A percentile compares a stretch with the other conserved stretches of the same genome.
Conservation (phyloP, 257 asterid genomes). For the Lithospermum erythrorhizon region DNA sequence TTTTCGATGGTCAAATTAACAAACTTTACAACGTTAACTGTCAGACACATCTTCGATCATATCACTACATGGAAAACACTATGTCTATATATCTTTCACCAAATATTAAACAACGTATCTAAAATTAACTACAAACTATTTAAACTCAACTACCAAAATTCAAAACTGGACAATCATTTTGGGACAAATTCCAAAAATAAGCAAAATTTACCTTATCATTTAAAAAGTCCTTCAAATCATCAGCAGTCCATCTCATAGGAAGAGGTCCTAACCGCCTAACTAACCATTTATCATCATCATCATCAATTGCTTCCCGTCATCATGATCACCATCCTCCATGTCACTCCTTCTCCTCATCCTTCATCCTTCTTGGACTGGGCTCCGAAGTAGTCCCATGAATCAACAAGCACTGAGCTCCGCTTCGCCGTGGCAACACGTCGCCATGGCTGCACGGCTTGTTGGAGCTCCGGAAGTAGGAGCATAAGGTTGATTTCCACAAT, state of each 20-base stretch:
- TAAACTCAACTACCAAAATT: too few species aligned
- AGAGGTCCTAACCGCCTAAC: slow-evolving; percentile 69
- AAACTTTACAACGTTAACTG: too few species aligned
- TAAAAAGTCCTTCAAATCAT: slow-evolving; percentile 58
- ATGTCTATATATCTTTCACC: too few species aligned
- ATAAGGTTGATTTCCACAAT: slow-evolving; percentile 73
- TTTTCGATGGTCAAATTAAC: too few species aligned
- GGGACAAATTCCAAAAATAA: neutral
- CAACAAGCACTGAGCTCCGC: slow-evolving; percentile 70
- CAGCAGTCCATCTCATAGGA: slow-evolving; percentile 84
- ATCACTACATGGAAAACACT: too few species aligned
- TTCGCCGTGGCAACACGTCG: slow-evolving; percentile 84
- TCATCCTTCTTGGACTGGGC: slow-evolving; percentile 49
- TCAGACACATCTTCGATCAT: too few species aligned
- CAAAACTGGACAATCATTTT: too few species aligned
- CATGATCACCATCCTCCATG: slow-evolving; percentile 36
- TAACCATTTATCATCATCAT: slow-evolving; percentile 11
- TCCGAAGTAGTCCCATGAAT: slow-evolving; percentile 95
- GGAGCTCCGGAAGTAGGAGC: slow-evolving; percentile 71
- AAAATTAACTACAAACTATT: too few species aligned
- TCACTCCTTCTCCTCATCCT: slow-evolving; percentile 6
- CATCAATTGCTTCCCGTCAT: slow-evolving; percentile 1
- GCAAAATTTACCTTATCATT: slow-evolving; percentile 34
- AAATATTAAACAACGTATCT: too few species aligned
- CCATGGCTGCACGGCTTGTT: slow-evolving; percentile 67